Evolutionary conservation across 2,329 filamentous ascomycete genomes (phyloP).

Genomic region (Diaporthe citri): DNA sequence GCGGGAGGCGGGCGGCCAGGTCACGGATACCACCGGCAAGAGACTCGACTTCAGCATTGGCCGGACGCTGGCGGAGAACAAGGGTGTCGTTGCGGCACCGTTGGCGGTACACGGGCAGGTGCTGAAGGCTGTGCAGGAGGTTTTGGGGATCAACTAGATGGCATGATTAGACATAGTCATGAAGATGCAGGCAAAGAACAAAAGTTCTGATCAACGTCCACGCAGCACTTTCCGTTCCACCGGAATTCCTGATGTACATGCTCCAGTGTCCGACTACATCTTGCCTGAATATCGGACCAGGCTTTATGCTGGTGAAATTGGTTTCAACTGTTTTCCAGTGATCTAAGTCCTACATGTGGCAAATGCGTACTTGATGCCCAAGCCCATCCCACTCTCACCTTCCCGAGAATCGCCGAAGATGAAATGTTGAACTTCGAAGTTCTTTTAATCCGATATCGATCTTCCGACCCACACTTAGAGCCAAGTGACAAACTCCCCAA

Average conservation of each 20-base stretch:
- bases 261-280: background rate
- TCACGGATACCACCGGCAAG: conserved; percentile 90
- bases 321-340: no score
- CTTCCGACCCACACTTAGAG: no score
- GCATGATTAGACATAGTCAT: conserved; percentile 38
- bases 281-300: background rate
- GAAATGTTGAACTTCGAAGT: no score
- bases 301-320: background rate
- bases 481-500: no score
- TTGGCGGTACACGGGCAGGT: conserved; percentile 81
- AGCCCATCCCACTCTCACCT: no score
- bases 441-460: no score
- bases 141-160: conserved; percentile 66
- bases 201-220: background rate
- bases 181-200: background rate
- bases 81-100: conserved; percentile 92
- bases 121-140: conserved; percentile 84
- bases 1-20: conserved; percentile 90
- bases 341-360: no score
- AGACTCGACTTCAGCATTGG: conserved; percentile 88
- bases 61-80: conserved; percentile 88
- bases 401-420: no score
- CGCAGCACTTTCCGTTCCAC: background rate
- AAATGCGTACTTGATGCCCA: no score
- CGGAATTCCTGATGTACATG: background rate